Conservation (phyloP, 139 green algal species). For the Gonium pectorale region DNA sequence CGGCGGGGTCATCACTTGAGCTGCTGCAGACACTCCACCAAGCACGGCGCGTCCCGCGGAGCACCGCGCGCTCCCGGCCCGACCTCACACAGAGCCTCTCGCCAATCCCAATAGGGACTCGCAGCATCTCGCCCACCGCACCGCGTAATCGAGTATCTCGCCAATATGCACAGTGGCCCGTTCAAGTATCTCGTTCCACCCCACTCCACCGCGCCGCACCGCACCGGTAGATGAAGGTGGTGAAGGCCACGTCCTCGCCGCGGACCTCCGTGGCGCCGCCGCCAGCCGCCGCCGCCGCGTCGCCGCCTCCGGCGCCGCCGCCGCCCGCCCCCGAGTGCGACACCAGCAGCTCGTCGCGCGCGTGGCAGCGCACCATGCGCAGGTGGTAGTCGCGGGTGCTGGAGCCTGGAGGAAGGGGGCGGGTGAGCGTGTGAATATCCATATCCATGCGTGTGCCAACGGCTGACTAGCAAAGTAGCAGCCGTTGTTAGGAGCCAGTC, state of each 20-base stretch:
- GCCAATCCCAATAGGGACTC: neutral
- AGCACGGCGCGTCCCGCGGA: neutral
- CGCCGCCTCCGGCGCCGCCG: neutral
- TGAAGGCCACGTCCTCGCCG: constrained; percentile 10
- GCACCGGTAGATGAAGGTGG: constrained; percentile 18
- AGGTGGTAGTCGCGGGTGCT: constrained; percentile 12
- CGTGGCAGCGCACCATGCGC: constrained; percentile 44
- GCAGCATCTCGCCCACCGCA: too few species aligned
- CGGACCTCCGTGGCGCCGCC: neutral
- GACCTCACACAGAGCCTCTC: neutral
- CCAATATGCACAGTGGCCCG: too few species aligned
- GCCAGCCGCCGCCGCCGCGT: neutral
- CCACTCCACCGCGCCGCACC: neutral
- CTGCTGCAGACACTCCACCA: neutral
- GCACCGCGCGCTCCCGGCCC: neutral
- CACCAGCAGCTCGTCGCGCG: constrained; percentile 14
- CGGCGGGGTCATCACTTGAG: neutral
- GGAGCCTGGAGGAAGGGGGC: neutral
- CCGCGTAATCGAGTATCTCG: too few species aligned
- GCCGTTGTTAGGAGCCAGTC: too few species aligned
- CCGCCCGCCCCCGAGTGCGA: neutral
- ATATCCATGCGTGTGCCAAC: too few species aligned
- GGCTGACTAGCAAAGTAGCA: too few species aligned
- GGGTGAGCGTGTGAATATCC: too few species aligned
- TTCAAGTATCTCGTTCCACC: too few species aligned